Conservation (phyloP, 805 yeast species). For the Ogataea parapolymorpha region DNA sequence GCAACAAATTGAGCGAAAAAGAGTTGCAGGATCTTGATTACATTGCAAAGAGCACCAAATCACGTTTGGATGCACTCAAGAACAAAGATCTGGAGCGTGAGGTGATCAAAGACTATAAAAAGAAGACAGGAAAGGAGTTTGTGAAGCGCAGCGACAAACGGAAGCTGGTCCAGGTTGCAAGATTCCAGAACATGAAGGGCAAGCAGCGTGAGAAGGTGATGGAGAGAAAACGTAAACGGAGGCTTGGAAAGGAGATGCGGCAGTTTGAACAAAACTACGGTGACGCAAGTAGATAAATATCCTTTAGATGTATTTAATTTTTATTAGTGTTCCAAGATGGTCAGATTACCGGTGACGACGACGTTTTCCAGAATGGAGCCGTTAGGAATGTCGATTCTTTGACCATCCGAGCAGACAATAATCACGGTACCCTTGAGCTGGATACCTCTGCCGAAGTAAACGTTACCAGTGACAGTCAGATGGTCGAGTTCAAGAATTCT, state of each 20-base stretch:
- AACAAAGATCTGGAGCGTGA: constrained; percentile 72
- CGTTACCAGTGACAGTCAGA: constrained; percentile 96
- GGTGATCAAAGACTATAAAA: constrained; percentile 59
- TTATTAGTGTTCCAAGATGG: constrained; percentile 80
- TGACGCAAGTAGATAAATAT: constrained; percentile 2
- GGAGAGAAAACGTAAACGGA: constrained; percentile 85
- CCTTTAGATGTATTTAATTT: not conserved
- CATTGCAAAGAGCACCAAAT: constrained; percentile 59
- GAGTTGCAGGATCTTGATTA: constrained; percentile 55
- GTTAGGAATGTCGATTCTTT: constrained; percentile 94
- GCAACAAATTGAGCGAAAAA: constrained; percentile 36
- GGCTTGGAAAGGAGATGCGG: constrained; percentile 75
- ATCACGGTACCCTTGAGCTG: constrained; percentile 95
- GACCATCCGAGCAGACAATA: constrained; percentile 95
- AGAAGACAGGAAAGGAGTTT: constrained; percentile 51
- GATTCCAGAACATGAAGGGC: constrained; percentile 69
- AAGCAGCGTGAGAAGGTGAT: constrained; percentile 74
- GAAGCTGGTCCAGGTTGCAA: constrained; percentile 72
- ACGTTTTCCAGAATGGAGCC: constrained; percentile 94
- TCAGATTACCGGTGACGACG: constrained; percentile 94
- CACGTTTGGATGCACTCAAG: constrained; percentile 64
- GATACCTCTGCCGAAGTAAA: constrained; percentile 82
- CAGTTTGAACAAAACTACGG: constrained; percentile 30
- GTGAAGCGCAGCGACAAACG: constrained; percentile 69
- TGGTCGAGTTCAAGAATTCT: constrained; percentile 95